Base-by-base conservation (phyloP, 1,284 basidiomycete genomes). In the Pyrrhoderma lamaoense region DNA sequence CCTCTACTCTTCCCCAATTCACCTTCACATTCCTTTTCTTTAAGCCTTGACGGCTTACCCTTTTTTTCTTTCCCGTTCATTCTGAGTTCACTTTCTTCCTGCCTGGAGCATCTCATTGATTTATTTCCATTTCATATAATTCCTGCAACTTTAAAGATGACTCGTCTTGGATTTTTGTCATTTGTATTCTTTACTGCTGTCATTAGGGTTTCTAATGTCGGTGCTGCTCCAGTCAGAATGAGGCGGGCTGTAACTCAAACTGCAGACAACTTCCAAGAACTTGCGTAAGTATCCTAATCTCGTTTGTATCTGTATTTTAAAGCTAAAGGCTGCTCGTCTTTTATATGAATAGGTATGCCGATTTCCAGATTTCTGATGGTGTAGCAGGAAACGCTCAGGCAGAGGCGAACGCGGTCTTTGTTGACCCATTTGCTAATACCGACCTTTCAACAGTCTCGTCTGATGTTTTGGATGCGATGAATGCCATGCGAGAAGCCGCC, bases 321-420 rank as follows among this genome's bases (percentile, higher is more conserved):
- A n/a, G n/a, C n/a, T n/a, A n/a, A n/a, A n/a, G n/a, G n/a, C n/a
- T n/a, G n/a, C n/a, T n/a, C n/a, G 16, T 31, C 25, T 18, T 19
- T 25, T 22, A n/a, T 2, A n/a, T 19, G 22, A 22, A 16, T 53
- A 72, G 69, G 57, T 73, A 73, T 54, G 61, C 65, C 19, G 62
- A 65, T 36, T 73, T 76, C 69, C 73, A 75, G 60, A 75, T 76
- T 51, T 74, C 72, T 2, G 67, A 70, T 56, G 71, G 71, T 23
- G 62, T 64, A 8, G 70, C 64, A 8, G 73, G 73, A 3, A 63
- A 68, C 39, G 72, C 72, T 0, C 51, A 65, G 47, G 69, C 70
- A 0, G 55, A 72, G 53, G 72, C 73, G 2, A 66, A 69, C 54
- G 70, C 70, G 3, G 66, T 72, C 42, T 73, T 74, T 59, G 66